Base-by-base conservation (phyloP, 2,329 filamentous ascomycete genomes). In the Ophiostoma himal-ulmi region DNA sequence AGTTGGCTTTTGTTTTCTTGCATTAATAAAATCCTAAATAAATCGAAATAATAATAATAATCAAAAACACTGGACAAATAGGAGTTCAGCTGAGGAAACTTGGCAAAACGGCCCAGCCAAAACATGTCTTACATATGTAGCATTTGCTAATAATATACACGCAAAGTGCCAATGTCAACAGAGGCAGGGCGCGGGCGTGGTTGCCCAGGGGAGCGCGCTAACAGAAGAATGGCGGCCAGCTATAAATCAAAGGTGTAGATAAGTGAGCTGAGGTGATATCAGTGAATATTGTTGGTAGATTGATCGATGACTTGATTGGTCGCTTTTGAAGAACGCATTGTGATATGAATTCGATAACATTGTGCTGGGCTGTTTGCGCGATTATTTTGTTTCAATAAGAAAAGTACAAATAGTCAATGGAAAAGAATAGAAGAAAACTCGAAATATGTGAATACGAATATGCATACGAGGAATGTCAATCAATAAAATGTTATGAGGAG, bases 161-260 rank as follows among this genome's bases (percentile, higher is more conserved):
- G 66, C n/a, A 11, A 22, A 8, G 52, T 22, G 52, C 13, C n/a
- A 60, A 70, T 68, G 69, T 69, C 70, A 71, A 71, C 72, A 72
- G 20, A 68, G 36, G 39, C 44, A 67, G 34, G 26, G 36, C 20
- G 44, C 30, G 68, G 62, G 41, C n/a, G 34, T 48, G 67, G 72
- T 73, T 73, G 72, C 68, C 72, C 70, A 65, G 70, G 72, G 52
- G 71, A 73, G 71, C 30, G 65, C 72, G 70, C 72, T 73, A 73
- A 69, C n/a, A 57, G 52, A 57, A 57, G 52, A 57, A 57, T 57
- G 52, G 17, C 52, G 52, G 22, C 52, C n/a, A 48, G 22, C 52
- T 22, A 13, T 11, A 22, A 26, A 41, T 48, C 14, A 13, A 44
- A 44, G 39, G 10, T 41, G 39, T 44, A 44, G 39, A 44, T 44